Evolutionary conservation across 1,139 yeast species (phyloP), one percentile per base, ranked within the genome.

Genomic region (Geotrichum siamense): DNA sequence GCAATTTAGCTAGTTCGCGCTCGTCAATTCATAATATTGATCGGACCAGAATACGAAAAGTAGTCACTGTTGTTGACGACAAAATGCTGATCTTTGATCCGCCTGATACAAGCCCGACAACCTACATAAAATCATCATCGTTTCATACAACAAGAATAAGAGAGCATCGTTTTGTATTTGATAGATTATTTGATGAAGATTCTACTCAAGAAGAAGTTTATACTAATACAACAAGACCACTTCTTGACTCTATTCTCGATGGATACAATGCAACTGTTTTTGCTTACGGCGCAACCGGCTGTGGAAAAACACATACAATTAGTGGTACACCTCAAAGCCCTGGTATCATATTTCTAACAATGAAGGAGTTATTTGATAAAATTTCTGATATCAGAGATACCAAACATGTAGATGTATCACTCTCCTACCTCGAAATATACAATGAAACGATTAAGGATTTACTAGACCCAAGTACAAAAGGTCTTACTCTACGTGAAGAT

Each of bases 201-300:
- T 66, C 83, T 1, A 51, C 76, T 0, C 96, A 87, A 57, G 69
- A 72, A 16, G 80, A 81, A 6, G 86, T 87, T 0, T 87, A 78
- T 56, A 61, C 68, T 23, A 64, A 65, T 34, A 84, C 95, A 0
- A 78, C 94, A 0, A 67, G 72, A 42, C 89, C 94, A 0, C 65
- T 86, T 38, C 66, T 87, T 6, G 87, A 80, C 50, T 75, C 82
- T 33, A 79, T 86, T 0, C 61, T 87, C 38, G 94, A 83, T 52
- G 96, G 96, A 0, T 85, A 70, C 62, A 86, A 89, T 61, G 82
- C 94, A 4, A 87, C 96, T 0, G 87, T 89, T 0, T 89, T 89
- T 67, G 97, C 98, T 1, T 89, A 89, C 59, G 98, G 98, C 1
- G 96, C 96, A 22, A 87, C 98, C 0, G 98, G 98, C 0, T 91